These are phyloP conservation scores for Pseudofabraea citricarpa DNA, from an alignment of 2,329 filamentous ascomycete genomes.

Conservation along the genomic window DNA sequence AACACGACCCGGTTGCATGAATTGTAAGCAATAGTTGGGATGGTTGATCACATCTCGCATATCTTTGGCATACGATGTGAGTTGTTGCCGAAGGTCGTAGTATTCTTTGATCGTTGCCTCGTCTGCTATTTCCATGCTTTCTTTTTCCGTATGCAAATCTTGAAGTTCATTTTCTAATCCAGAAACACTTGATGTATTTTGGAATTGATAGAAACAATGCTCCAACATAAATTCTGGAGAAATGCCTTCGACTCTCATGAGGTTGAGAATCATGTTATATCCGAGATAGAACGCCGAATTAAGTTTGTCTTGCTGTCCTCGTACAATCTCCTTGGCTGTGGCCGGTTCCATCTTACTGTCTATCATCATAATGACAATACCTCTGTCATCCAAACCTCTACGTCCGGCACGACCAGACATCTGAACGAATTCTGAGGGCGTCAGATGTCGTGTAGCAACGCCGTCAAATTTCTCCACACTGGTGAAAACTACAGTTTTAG, in stretches of 20 bases:
- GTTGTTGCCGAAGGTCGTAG: conserved; percentile 80
- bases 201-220: conserved; percentile 96
- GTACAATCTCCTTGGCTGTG: conserved; percentile 90
- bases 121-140: conserved; percentile 73
- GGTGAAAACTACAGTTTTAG: conserved; percentile 98
- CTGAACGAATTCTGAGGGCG: conserved; percentile 94
- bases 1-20: conserved; percentile 81
- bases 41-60: conserved; percentile 91
- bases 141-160: conserved; percentile 70
- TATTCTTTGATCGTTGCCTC: conserved; percentile 91
- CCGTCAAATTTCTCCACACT: conserved; percentile 96
- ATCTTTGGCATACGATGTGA: conserved; percentile 79
- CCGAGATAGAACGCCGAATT: conserved; percentile 97
- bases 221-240: conserved; percentile 99
- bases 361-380: conserved; percentile 99
- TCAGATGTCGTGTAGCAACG: conserved; percentile 72
- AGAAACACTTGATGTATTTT: conserved; percentile 86
- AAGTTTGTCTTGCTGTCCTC: conserved; percentile 92
- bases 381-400: conserved; percentile 93
- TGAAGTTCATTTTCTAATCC: conserved; percentile 78
- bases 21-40: conserved; percentile 79
- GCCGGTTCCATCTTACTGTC: conserved; percentile 93
- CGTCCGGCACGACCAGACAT: conserved; percentile 97
- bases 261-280: conserved; percentile 98
- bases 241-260: conserved; percentile 97